Percentiles rank a stretch among this genome's conserved stretches.
Evolutionary conservation across 2,329 filamentous ascomycete species (phyloP).

Genomic region (Colletotrichum plurivorum): DNA sequence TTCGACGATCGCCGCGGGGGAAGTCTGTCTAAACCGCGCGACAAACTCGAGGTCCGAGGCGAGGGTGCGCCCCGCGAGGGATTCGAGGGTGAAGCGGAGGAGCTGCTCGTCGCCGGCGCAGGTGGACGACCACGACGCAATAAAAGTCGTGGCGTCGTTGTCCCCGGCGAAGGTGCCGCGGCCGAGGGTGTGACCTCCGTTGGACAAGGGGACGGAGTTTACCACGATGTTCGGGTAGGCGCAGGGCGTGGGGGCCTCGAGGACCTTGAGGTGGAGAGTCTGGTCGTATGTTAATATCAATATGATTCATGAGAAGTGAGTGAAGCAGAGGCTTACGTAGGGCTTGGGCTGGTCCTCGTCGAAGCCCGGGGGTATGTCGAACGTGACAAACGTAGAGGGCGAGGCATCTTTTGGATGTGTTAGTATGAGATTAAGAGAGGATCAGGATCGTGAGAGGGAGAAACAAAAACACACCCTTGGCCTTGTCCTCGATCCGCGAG

Average conservation of each 20-base stretch:
- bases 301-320: neutral
- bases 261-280: conserved; percentile 60
- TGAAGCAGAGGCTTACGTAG: conserved; percentile 13
- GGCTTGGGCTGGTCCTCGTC: conserved; percentile 31
- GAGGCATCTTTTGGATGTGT: conserved; percentile 13
- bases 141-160: conserved; percentile 54
- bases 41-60: conserved; percentile 55
- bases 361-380: conserved; percentile 27
- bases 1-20: conserved; percentile 57
- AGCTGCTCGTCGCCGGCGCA: conserved; percentile 61
- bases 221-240: conserved; percentile 62
- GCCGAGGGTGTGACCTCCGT: conserved; percentile 56
- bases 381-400: conserved; percentile 41
- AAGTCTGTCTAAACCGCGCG: conserved; percentile 62
- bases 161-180: conserved; percentile 56
- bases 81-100: conserved; percentile 59
- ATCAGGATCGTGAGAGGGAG: neutral
- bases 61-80: conserved; percentile 57
- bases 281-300: conserved; percentile 39
- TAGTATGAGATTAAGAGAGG: neutral
- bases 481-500: conserved; percentile 26
- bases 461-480: conserved; percentile 4
- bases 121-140: conserved; percentile 62
- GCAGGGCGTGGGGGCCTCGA: conserved; percentile 61
- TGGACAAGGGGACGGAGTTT: conserved; percentile 59